Conservation (phyloP, 495 filamentous ascomycete species). For the Beverwykella pulmonaria region DNA sequence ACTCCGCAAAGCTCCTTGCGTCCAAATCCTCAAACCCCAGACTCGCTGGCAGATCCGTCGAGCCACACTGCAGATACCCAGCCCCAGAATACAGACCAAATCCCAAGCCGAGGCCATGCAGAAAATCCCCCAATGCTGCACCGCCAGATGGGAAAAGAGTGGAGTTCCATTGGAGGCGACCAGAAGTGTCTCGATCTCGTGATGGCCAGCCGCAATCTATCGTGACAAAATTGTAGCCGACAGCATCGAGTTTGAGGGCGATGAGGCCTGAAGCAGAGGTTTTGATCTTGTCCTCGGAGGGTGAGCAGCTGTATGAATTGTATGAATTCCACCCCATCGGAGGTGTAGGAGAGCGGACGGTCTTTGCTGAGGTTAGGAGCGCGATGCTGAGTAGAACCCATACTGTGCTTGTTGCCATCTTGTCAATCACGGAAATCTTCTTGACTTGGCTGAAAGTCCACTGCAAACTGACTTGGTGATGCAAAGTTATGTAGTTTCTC, state of each 20-base stretch:
- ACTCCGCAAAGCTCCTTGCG: conserved; percentile 42
- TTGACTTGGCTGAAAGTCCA: too few relatives aligned
- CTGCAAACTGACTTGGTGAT: too few relatives aligned
- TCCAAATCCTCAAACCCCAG: conserved; percentile 36
- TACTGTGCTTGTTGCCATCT: too few relatives aligned
- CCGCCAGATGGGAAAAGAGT: conserved; percentile 56
- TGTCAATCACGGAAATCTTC: too few relatives aligned
- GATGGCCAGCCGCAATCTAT: conserved; percentile 62
- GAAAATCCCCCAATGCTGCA: conserved; percentile 52
- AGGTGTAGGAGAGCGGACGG: conserved; percentile 1
- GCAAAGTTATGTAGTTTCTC: too few relatives aligned
- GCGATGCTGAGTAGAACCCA: background rate
- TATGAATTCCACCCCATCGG: conserved; percentile 56
- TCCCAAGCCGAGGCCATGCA: conserved; percentile 54
- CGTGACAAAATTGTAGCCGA: conserved; percentile 60
- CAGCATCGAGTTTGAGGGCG: conserved; percentile 53
- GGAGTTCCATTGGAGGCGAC: conserved; percentile 58
- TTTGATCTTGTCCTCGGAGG: conserved; percentile 53
- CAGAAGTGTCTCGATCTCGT: conserved; percentile 49
- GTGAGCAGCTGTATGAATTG: conserved; percentile 57
- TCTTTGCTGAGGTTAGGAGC: background rate
- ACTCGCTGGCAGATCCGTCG: background rate
- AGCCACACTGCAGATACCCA: conserved; percentile 47
- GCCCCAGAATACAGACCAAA: conserved; percentile 62
- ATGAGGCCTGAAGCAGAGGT: conserved; percentile 59